Evolutionary conservation across 495 filamentous ascomycete species (phyloP), one percentile per base, ranked within the genome.

Genomic region (Penicillium subrubescens): DNA sequence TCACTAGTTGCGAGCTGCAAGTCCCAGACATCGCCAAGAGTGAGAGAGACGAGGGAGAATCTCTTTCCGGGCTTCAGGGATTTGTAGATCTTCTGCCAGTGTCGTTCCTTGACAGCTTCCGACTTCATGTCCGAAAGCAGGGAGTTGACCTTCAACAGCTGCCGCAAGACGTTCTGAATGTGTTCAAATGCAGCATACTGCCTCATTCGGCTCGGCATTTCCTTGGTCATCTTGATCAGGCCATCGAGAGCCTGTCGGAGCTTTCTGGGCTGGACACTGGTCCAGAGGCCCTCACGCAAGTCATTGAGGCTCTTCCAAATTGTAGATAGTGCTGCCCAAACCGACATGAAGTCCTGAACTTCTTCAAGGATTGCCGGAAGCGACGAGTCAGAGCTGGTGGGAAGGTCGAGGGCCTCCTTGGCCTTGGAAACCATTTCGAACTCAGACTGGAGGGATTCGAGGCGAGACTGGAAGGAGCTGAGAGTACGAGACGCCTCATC

Each of bases 131-230:
- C 95, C 3, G 88, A 83, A 6, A 99, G 81, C 27, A 98, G 81
- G 17, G 88, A 81, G 70, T 97, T 99, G 65, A 94, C 91, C 75
- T 97, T 97, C 68, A 97, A 82, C 25, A 94, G 81, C 67, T 92
- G 86, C 10, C 92, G 90, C n/a, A 98, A 84, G 29, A 94, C 89
- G 62, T 88, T 91, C 70, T 99, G 95, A 35, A 98, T 91, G 69
- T 99, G 94, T 75, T 98, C 95, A 74, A 99, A 99, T 14, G 95
- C 96, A 65, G 95, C 95, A 75, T 99, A 99, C 70, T 99, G 95
- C 53, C 95, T 88, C 96, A 98, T 99, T 50, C 95, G 88, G 75
- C 92, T 96, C 0, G 95, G 95, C 95, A 99, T 99, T 63, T 98
- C 94, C 80, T 97, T 99, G 52, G 93, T 97, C 90, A 97, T 95